Percentiles rank a stretch among this genome's conserved stretches.
These are phyloP conservation scores for Vararia minispora DNA, from an alignment of 768 basidiomycete genomes.

Conservation along the genomic window DNA sequence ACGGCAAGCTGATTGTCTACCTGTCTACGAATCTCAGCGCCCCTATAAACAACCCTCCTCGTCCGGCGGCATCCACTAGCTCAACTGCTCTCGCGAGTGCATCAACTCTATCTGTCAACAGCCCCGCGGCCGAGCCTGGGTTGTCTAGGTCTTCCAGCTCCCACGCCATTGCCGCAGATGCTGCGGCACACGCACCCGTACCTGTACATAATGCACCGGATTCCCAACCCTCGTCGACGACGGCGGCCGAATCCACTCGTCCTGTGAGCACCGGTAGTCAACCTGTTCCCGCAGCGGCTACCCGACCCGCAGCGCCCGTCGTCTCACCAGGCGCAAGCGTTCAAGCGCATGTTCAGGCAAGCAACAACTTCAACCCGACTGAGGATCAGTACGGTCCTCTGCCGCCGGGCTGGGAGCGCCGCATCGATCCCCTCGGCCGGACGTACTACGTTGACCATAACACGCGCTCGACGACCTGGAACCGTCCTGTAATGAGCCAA, in stretches of 20 bases:
- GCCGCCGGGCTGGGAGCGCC: conserved; percentile 91
- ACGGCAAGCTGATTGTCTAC: conserved; percentile 95
- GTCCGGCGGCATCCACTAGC: conserved; percentile 58
- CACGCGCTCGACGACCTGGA: conserved; percentile 96
- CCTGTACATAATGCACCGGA: conserved; percentile 16
- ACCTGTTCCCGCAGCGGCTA: conserved; percentile 13
- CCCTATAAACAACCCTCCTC: conserved; percentile 78
- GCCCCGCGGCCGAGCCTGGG: conserved; percentile 48
- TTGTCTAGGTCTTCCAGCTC: conserved; percentile 60
- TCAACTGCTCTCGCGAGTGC: too few relatives aligned
- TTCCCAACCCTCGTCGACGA: conserved; percentile 17
- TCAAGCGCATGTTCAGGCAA: conserved; percentile 27
- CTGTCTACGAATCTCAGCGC: conserved; percentile 84
- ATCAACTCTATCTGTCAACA: conserved; percentile 32
- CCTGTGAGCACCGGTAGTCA: conserved; percentile 28
- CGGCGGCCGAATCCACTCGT: conserved; percentile 20
- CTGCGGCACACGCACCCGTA: conserved; percentile 24
- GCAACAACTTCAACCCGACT: conserved; percentile 81
- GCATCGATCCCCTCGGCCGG: conserved; percentile 89
- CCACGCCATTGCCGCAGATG: conserved; percentile 44
- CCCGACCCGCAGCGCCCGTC: conserved; percentile 25
- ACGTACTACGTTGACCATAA: conserved; percentile 99
- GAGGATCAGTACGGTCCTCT: conserved; percentile 91
- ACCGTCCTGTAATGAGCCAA: conserved; percentile 73
- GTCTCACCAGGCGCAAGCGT: conserved; percentile 17